Evolutionary conservation across 192 early-diverging fungal species (phyloP).

Genomic region (Thamnidium elegans): DNA sequence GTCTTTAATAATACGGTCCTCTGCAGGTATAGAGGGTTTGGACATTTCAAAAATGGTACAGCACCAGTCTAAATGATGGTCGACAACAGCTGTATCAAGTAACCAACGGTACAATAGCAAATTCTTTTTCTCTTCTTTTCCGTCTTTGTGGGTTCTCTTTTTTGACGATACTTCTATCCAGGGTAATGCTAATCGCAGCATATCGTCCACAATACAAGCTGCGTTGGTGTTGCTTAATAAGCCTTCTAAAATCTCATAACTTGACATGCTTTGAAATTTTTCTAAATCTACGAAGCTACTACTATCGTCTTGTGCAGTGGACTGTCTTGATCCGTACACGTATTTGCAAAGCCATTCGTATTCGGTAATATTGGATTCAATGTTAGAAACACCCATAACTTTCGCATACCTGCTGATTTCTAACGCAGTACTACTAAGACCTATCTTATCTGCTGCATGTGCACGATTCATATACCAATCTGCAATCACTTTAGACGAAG

Average conservation of each 20-base stretch:
- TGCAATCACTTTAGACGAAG: constrained; percentile 40
- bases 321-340: constrained; percentile 56
- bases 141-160: constrained; percentile 6
- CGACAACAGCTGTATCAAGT: constrained; percentile 27
- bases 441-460: constrained; percentile 50
- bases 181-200: constrained; percentile 47
- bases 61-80: constrained; percentile 41
- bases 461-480: constrained; percentile 61
- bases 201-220: constrained; percentile 44
- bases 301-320: constrained; percentile 22
- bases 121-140: constrained; percentile 25
- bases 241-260: constrained; percentile 26
- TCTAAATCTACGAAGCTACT: constrained; percentile 11
- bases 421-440: constrained; percentile 52
- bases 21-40: constrained; percentile 41
- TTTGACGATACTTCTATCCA: constrained; percentile 29
- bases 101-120: constrained; percentile 50
- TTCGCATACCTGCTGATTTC: constrained; percentile 52
- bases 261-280: constrained; percentile 22
- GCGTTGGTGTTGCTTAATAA: constrained; percentile 33
- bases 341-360: constrained; percentile 56
- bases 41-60: constrained; percentile 49
- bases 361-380: constrained; percentile 54
- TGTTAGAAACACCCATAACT: constrained; percentile 42
- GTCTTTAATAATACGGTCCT: constrained; percentile 52